These are phyloP conservation scores for Eucalyptus viminalis DNA, from an alignment of 345 rosid genomes.

Conservation along the genomic window DNA sequence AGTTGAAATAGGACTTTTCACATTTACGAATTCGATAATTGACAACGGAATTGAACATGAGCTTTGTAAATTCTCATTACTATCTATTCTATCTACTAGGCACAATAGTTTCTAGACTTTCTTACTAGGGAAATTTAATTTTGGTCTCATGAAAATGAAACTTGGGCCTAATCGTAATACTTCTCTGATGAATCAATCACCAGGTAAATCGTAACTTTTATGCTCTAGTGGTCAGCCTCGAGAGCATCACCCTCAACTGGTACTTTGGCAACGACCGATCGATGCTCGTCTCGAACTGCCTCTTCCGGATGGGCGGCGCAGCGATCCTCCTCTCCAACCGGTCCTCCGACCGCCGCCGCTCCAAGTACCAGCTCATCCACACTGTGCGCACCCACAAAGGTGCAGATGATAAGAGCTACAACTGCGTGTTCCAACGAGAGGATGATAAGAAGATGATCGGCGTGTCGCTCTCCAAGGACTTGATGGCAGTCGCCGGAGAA, in stretches of 20 bases:
- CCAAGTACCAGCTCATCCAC: conserved; percentile 43
- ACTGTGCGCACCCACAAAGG: conserved; percentile 52
- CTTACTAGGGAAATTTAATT: not conserved
- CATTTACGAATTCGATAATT: too few relatives aligned
- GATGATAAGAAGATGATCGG: conserved; percentile 26
- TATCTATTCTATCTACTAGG: too few relatives aligned
- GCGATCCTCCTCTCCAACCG: conserved; percentile 42
- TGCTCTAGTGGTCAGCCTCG: conserved; percentile 49
- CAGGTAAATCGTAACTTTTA: conserved; percentile 35
- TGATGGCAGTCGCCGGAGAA: conserved; percentile 44
- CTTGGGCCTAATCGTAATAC: not conserved
- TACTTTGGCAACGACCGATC: conserved; percentile 40
- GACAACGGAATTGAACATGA: not conserved
- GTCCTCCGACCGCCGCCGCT: conserved; percentile 14
- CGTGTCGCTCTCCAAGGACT: conserved; percentile 43
- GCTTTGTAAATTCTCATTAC: not conserved
- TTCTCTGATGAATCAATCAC: not conserved
- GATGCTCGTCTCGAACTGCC: conserved; percentile 44
- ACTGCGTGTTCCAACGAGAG: conserved; percentile 40
- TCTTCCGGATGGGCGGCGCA: conserved; percentile 40
- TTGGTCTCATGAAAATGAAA: not conserved
- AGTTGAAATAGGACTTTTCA: too few relatives aligned
- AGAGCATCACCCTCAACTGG: conserved; percentile 32
- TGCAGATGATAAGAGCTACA: conserved; percentile 29
- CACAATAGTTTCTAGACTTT: not conserved